phyloP scores from a whole-genome alignment of 2,329 filamentous ascomycete genomes.

The Mycosphaerella arachidis region DNA sequence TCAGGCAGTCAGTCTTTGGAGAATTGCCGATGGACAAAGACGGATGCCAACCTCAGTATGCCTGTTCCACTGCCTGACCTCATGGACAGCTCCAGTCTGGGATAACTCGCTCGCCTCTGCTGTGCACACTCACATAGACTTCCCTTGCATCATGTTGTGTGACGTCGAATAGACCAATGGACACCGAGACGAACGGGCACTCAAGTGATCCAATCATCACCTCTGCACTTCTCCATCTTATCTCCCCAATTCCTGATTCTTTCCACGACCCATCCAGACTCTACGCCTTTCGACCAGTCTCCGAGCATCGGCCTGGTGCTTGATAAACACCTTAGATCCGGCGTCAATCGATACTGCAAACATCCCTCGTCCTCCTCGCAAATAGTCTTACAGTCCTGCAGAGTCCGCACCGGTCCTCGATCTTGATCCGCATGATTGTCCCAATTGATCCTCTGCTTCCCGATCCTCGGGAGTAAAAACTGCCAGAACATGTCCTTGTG shows the following conservation, averaged over 20 bases:
- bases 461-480: conserved; percentile 23
- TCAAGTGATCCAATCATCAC: conserved; percentile 4
- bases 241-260: conserved; percentile 13
- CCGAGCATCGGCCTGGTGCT: conserved; percentile 18
- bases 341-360: conserved; percentile 20
- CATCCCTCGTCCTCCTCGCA: conserved; percentile 18
- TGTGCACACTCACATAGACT: no score
- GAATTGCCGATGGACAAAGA: no score
- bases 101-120: no score
- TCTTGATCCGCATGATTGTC: conserved; percentile 24
- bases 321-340: conserved; percentile 12
- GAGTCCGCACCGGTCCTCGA: conserved; percentile 5
- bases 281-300: conserved; percentile 13
- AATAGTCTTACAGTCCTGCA: conserved; percentile 20
- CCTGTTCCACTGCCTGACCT: no score
- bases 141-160: no score
- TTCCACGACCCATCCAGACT: conserved; percentile 25
- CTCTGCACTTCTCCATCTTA: conserved; percentile 2
- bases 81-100: no score
- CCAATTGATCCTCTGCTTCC: conserved; percentile 18
- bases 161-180: no score
- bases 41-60: no score
- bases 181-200: no score
- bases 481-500: conserved; percentile 23
- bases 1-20: no score